Evolutionary conservation across 75 land plant species (phyloP).

Genomic region (Selaginella moellendorffii): DNA sequence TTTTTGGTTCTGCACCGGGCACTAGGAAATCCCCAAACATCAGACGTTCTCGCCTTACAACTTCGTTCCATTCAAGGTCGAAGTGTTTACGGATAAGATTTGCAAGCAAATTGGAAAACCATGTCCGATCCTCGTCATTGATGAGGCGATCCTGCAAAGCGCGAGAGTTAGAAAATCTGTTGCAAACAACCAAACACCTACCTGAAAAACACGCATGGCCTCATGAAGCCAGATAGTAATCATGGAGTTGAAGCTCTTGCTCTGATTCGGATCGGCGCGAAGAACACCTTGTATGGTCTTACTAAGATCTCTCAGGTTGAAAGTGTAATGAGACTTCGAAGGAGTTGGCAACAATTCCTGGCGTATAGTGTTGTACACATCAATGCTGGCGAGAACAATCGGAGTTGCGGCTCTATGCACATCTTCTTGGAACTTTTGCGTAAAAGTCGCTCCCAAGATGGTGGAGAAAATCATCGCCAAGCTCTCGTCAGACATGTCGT

Average conservation of each 20-base stretch:
- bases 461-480: slow-evolving; percentile 24
- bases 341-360: slow-evolving; percentile 29
- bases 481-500: slow-evolving; percentile 29
- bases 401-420: slow-evolving; percentile 10
- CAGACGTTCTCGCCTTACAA: slow-evolving; percentile 21
- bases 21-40: slow-evolving; percentile 21
- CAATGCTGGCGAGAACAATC: slow-evolving; percentile 20
- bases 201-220: slow-evolving; percentile 35
- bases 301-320: slow-evolving; percentile 26
- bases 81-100: slow-evolving; percentile 17
- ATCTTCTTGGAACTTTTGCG: not conserved
- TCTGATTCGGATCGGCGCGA: slow-evolving; percentile 19
- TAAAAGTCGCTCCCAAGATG: slow-evolving; percentile 20
- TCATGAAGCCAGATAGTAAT: slow-evolving; percentile 31
- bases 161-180: not conserved
- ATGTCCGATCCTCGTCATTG: slow-evolving; percentile 20
- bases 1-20: slow-evolving; percentile 22
- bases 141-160: slow-evolving; percentile 22
- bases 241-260: not conserved
- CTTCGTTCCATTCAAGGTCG: slow-evolving; percentile 17
- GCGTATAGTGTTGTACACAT: slow-evolving; percentile 26
- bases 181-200: not conserved
- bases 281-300: slow-evolving; percentile 30
- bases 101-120: slow-evolving; percentile 23
- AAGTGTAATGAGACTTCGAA: slow-evolving; percentile 29